phyloP scores from a whole-genome alignment of 2,329 filamentous ascomycete species.

The Fusarium phyllophilum region DNA sequence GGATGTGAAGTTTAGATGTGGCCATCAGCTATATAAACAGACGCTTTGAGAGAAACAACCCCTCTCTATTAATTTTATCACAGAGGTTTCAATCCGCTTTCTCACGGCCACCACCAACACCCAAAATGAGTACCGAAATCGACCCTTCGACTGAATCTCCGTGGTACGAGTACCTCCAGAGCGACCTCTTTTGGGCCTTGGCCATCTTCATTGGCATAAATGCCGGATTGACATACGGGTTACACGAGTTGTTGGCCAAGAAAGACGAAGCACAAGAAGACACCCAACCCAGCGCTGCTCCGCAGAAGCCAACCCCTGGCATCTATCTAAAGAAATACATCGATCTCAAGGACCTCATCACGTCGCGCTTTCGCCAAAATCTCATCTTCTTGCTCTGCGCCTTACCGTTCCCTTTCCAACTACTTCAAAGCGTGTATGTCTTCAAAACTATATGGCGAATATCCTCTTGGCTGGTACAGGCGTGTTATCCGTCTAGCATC shows the following conservation, averaged over 20 bases:
- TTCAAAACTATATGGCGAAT: background rate
- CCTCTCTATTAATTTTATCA: background rate
- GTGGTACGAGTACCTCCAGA: background rate
- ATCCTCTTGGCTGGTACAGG: background rate
- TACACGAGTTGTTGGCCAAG: too few species aligned
- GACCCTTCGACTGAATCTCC: background rate
- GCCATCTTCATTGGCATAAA: background rate
- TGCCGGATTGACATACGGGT: too few species aligned
- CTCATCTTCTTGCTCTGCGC: background rate
- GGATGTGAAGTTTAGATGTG: background rate
- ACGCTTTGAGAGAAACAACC: background rate
- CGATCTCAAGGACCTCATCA: background rate
- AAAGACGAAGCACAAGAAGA: background rate
- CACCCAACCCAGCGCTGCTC: background rate
- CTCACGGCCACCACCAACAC: background rate
- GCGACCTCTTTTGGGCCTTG: background rate
- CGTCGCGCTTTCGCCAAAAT: background rate
- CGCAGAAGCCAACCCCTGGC: background rate
- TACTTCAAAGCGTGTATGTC: background rate
- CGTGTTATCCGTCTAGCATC: background rate
- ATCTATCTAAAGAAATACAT: background rate
- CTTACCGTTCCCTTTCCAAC: background rate
- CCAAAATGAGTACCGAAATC: background rate
- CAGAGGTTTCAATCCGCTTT: background rate
- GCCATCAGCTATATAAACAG: background rate